Conservation (phyloP, 306 rosid species). For the Quercus mongolica region DNA sequence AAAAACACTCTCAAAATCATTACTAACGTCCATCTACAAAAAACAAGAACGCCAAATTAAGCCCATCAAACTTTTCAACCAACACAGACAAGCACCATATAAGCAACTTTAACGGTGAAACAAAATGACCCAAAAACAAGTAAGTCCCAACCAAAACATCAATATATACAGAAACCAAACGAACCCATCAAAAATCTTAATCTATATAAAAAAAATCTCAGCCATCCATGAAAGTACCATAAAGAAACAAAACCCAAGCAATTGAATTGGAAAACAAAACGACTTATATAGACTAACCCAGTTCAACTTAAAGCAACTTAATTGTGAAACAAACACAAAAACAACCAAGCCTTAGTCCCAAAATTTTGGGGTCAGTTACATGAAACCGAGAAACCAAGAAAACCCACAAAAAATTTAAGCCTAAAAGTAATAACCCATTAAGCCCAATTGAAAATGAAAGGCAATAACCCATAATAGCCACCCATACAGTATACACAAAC, state of each 20-base stretch:
- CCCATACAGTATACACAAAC: neutral
- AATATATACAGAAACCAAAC: neutral
- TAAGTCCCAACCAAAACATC: neutral
- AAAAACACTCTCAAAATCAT: slow-evolving; percentile 49
- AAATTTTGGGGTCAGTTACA: neutral
- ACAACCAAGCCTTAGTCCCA: neutral
- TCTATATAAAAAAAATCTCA: neutral
- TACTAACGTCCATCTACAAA: slow-evolving; percentile 57
- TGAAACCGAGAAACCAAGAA: neutral
- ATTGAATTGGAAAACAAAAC: neutral
- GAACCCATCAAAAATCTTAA: neutral
- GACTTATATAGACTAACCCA: neutral
- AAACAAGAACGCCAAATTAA: slow-evolving; percentile 15
- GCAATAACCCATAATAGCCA: neutral
- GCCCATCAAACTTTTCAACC: neutral
- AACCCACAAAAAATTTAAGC: neutral
- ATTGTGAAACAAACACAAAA: neutral
- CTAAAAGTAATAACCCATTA: neutral
- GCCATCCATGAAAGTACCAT: neutral
- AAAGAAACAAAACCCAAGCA: neutral
- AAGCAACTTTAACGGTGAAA: neutral
- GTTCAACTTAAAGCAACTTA: neutral
- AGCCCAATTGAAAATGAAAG: neutral
- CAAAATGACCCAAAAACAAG: neutral
- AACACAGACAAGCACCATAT: neutral